Evolutionary conservation across 108 stramenopile species (phyloP), one percentile per base, ranked within the genome.

Genomic region (Fistulifera pelliculosa): DNA sequence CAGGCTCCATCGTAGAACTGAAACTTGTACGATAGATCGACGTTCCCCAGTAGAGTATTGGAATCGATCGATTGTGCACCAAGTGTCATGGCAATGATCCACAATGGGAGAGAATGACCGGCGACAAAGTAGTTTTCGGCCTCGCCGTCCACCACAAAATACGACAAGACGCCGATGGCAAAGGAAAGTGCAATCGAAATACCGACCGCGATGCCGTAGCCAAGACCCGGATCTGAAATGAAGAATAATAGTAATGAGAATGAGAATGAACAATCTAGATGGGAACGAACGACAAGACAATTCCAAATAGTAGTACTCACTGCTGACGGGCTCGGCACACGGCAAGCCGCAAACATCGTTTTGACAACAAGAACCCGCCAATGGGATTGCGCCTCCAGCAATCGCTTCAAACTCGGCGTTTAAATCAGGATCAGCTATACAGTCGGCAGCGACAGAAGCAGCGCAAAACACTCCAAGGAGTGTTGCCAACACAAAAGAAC

Each of bases 71-170:
- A 73, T 58, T 83, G 81, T 16, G 72, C 61, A 1, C 74, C 81
- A 22, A 90, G 59, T 1, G 88, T 83, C 16, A 70, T 42, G n/a
- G 73, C 42, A 16, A 83, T 64, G 42, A 83, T 72, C 78, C 78
- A 77, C 1, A 90, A 60, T 6, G 75, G 76, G 25, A 90, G 58
- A n/a, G 79, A 69, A 11, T 79, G 64, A 24, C 88, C 88, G 18
- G 81, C 83, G 6, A 90, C 79, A 64, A 90, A 90, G 56, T 67
- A 90, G 58, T 90, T 85, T 26, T 75, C 79, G 24, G 65, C 47
- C 59, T 84, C 49, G 35, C 83, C 82, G 23, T 76, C 55, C 54
- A 88, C 54, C 28, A 66, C 52, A 51, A 78, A 68, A 15, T 71
- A 35, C 21, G 74, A 71, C 15, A 60, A 74, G 23, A 82, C 16